These are phyloP conservation scores for Coemansia sp. DNA, from an alignment of 192 early-diverging fungal genomes.

Conservation along the genomic window DNA sequence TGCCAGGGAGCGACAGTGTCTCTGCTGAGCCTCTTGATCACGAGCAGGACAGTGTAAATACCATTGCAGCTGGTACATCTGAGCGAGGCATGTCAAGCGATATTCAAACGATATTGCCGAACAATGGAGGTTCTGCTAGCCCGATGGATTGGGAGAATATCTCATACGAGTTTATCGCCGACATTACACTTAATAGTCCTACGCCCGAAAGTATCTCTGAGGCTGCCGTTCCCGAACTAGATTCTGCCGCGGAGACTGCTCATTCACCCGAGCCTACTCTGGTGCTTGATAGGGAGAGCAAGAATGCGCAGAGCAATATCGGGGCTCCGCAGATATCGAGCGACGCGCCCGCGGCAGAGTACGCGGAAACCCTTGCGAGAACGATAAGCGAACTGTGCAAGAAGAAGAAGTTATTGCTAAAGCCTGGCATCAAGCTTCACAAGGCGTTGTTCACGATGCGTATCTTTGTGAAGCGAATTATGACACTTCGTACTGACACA, in stretches of 20 bases:
- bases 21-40: neutral
- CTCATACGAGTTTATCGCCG: neutral
- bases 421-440: neutral
- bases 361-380: neutral
- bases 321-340: neutral
- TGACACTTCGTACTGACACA: neutral
- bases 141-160: neutral
- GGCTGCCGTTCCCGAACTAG: neutral
- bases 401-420: neutral
- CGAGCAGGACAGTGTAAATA: neutral
- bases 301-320: neutral
- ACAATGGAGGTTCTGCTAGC: neutral
- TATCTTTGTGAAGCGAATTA: neutral
- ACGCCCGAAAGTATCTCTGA: conserved; percentile 1
- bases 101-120: neutral
- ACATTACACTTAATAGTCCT: neutral
- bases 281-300: neutral
- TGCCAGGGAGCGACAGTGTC: neutral
- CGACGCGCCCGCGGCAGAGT: neutral
- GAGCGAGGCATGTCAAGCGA: neutral
- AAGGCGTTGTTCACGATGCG: neutral
- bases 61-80: neutral
- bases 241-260: neutral
- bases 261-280: neutral
- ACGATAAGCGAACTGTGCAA: neutral